Evolutionary conservation across 805 yeast species (phyloP).

Genomic region (Ogataea ramenticola): DNA sequence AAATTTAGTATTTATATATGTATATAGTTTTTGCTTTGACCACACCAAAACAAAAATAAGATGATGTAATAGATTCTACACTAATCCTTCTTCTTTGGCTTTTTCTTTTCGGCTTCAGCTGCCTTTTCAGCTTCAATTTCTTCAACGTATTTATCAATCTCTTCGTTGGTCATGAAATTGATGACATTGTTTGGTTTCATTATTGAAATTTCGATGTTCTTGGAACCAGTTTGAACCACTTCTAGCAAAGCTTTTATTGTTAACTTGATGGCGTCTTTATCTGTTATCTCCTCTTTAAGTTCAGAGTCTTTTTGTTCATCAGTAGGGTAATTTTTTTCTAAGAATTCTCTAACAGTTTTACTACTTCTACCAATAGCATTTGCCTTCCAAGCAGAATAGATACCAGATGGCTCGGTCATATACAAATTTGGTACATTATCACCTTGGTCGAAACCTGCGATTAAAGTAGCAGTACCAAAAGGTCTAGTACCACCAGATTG

Average conservation of each 20-base stretch:
- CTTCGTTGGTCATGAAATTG: conserved; percentile 56
- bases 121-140: conserved; percentile 85
- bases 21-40: not conserved
- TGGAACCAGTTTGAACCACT: conserved; percentile 97
- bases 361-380: conserved; percentile 93
- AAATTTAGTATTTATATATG: not conserved
- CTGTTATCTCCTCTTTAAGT: conserved; percentile 42
- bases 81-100: conserved; percentile 27
- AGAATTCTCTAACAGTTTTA: conserved; percentile 90
- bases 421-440: conserved; percentile 76
- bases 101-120: conserved; percentile 73
- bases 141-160: conserved; percentile 66
- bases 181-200: conserved; percentile 64
- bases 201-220: conserved; percentile 88
- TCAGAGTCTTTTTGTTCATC: conserved; percentile 12
- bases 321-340: conserved; percentile 73
- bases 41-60: not conserved
- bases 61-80: not conserved
- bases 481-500: conserved; percentile 99
- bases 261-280: conserved; percentile 67
- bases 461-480: conserved; percentile 89
- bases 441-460: conserved; percentile 91
- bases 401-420: conserved; percentile 97
- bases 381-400: conserved; percentile 96
- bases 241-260: conserved; percentile 84